phyloP scores from a whole-genome alignment of 495 filamentous ascomycete species.

The Talaromyces proteolyticus region DNA sequence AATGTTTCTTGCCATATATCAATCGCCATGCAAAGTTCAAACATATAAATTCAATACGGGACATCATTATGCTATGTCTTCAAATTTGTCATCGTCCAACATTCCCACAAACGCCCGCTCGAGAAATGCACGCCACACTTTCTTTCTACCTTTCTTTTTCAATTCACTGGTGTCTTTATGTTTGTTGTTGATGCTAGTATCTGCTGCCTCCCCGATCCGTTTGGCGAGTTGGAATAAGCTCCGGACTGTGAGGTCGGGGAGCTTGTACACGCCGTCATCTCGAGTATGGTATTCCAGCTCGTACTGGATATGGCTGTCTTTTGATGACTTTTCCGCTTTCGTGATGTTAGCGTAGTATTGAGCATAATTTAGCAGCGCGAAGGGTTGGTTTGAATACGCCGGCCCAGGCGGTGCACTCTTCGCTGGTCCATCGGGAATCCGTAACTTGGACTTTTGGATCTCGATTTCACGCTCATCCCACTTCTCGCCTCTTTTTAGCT shows the following conservation, averaged over 20 bases:
- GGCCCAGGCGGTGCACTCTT: conserved; percentile 74
- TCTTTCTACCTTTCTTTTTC: conserved; percentile 40
- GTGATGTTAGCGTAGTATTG: conserved; percentile 96
- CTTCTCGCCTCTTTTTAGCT: conserved; percentile 21
- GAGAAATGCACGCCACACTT: conserved; percentile 69
- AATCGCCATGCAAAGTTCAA: neutral
- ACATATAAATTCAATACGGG: neutral
- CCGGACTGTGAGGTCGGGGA: conserved; percentile 80
- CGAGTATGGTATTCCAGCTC: conserved; percentile 84
- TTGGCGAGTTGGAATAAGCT: conserved; percentile 74
- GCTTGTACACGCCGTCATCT: conserved; percentile 64
- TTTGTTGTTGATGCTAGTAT: neutral
- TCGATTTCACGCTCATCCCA: conserved; percentile 47
- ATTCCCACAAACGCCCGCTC: conserved; percentile 74
- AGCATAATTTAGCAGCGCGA: conserved; percentile 70
- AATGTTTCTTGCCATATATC: neutral
- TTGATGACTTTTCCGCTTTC: conserved; percentile 58
- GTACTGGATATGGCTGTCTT: conserved; percentile 55
- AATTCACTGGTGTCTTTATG: conserved; percentile 1
- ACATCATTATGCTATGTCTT: conserved; percentile 15
- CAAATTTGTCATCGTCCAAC: conserved; percentile 53
- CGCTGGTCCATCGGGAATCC: conserved; percentile 66
- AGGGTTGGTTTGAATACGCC: conserved; percentile 81
- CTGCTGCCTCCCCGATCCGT: conserved; percentile 58
- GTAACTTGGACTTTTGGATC: conserved; percentile 49